Base-by-base conservation (phyloP, 2,329 filamentous ascomycete species). In the Diaporthe ampelina region DNA sequence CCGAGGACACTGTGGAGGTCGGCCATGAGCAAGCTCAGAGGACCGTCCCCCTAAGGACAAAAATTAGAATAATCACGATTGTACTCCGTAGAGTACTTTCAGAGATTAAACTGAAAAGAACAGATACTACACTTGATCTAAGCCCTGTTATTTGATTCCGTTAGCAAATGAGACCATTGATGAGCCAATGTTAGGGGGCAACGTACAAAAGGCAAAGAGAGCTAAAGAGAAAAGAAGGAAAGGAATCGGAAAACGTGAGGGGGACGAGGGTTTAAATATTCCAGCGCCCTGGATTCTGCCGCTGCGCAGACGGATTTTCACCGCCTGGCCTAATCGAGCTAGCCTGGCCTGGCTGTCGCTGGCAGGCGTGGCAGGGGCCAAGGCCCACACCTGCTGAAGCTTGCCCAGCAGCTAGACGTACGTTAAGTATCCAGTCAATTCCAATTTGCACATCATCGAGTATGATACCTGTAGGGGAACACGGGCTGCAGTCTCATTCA, bases 61-160 rank as follows among this genome's bases (percentile, higher is more conserved):
- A 93, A 93, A 94, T 92, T 86, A 87, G 91, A 89, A 88, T 92
- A 93, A 93, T 92, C 90, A 89, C 87, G 86, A 86, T 88, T 89
- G 87, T 86, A 85, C 85, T 85, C 89, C 87, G 83, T 91, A 88
- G 88, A 85, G 85, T 85, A 87, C 88, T 92, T 92, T 91, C 91
- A 93, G 91, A 91, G 90, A 93, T 93, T 93, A 93, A 93, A 92
- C 91, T 93, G 90, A 92, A 92, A 93, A 93, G 91, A 93, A 93
- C 90, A 92, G 90, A 91, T 92, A 92, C 91, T 92, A 92, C 90
- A 92, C 90, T 92, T 92, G 90, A 92, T 92, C 91, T 92, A 90
- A 91, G 77, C 78, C 77, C 58, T 61, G 37, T 61, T 61, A 5
- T 6, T 19, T 17, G 37, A 58, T 35, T 3, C 4, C 19, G 56